phyloP scores from a whole-genome alignment of 768 basidiomycete species.

The Clitopilus passeckerianus region DNA sequence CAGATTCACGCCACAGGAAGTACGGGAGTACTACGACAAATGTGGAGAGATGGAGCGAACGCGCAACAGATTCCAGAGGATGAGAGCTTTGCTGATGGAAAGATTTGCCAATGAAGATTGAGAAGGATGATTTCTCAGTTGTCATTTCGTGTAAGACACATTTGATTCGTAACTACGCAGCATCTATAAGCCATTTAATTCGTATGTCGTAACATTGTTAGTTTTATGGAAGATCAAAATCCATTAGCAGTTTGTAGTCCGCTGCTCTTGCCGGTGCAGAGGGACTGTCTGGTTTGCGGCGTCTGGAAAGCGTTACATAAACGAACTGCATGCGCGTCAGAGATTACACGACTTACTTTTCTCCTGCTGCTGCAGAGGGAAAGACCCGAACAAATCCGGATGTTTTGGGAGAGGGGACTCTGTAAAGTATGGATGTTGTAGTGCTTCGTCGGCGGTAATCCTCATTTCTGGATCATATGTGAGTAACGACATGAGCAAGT shows the following conservation, averaged over 20 bases:
- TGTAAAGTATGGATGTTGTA: slow-evolving; percentile 92
- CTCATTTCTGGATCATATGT: slow-evolving; percentile 87
- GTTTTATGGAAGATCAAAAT: slow-evolving; percentile 45
- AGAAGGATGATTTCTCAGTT: slow-evolving; percentile 1
- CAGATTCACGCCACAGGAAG: slow-evolving; percentile 71
- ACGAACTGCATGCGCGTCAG: neutral
- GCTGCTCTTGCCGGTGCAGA: slow-evolving; percentile 73
- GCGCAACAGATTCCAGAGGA: slow-evolving; percentile 56
- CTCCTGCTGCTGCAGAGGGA: slow-evolving; percentile 96
- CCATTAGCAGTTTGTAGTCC: slow-evolving; percentile 61
- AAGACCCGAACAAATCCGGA: slow-evolving; percentile 91
- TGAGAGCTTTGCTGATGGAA: slow-evolving; percentile 48
- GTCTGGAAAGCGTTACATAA: slow-evolving; percentile 33
- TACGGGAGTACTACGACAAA: slow-evolving; percentile 72
- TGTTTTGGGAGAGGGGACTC: slow-evolving; percentile 96
- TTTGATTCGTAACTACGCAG: too few species aligned
- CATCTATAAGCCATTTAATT: too few species aligned
- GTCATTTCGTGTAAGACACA: neutral
- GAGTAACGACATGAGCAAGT: slow-evolving; percentile 76
- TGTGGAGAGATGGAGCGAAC: slow-evolving; percentile 70
- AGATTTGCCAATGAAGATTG: slow-evolving; percentile 28
- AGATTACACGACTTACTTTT: slow-evolving; percentile 56
- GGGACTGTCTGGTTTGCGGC: slow-evolving; percentile 75
- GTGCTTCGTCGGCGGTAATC: slow-evolving; percentile 85
- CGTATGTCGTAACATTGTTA: neutral